A percentile compares a stretch with the other conserved stretches of the same genome.
Evolutionary conservation across 2,329 filamentous ascomycete genomes (phyloP).

Genomic region (Lomentospora prolificans): DNA sequence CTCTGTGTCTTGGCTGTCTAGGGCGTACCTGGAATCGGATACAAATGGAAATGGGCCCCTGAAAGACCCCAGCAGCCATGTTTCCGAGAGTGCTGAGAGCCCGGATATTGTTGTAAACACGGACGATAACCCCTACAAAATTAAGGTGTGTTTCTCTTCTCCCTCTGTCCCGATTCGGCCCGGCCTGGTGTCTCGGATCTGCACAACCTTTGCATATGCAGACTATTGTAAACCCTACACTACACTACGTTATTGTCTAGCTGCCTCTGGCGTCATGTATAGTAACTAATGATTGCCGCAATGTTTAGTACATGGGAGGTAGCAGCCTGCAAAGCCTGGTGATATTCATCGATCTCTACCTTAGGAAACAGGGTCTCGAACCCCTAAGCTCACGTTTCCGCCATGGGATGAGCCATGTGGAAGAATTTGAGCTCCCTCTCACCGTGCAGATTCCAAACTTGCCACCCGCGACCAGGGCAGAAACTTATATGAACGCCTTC

Average conservation of each 20-base stretch:
- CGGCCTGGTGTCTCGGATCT: background rate
- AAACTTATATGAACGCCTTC: conserved; percentile 12
- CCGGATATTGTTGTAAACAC: conserved; percentile 17
- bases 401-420: conserved; percentile 16
- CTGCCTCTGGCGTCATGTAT: background rate
- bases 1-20: background rate
- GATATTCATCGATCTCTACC: conserved; percentile 16
- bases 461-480: conserved; percentile 8
- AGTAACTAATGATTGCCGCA: conserved; percentile 6
- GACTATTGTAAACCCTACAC: too few species aligned
- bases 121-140: conserved; percentile 13
- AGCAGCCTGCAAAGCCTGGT: conserved; percentile 17
- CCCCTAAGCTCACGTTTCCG: conserved; percentile 14
- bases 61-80: background rate
- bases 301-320: conserved; percentile 15
- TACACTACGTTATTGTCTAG: too few species aligned
- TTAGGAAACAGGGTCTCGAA: conserved; percentile 13
- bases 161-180: background rate
- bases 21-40: background rate
- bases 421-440: conserved; percentile 15
- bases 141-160: conserved; percentile 9
- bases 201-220: background rate
- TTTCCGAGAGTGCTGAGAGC: background rate
- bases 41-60: background rate
- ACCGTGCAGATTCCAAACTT: conserved; percentile 11